phyloP scores from a whole-genome alignment of 176 grass and related monocot genomes.

The Avena sativa region DNA sequence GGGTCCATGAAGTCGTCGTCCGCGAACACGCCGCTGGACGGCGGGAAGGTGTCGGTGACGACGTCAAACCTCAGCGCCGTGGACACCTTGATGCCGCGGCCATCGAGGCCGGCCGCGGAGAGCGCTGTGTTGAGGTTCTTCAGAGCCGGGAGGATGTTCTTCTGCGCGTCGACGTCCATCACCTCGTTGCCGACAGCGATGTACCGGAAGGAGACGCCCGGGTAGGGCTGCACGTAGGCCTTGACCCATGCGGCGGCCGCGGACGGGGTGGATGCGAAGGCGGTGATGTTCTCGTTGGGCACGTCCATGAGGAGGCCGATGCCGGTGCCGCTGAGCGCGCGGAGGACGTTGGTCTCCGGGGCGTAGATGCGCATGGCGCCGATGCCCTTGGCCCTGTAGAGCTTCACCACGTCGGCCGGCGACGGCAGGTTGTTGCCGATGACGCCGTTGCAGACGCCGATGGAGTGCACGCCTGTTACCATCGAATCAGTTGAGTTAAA shows the following conservation, averaged over 20 bases:
- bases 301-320: slow-evolving; percentile 61
- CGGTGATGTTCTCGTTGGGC: slow-evolving; percentile 35
- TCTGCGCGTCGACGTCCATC: neutral
- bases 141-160: slow-evolving; percentile 70
- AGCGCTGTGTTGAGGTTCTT: slow-evolving; percentile 57
- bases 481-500: neutral
- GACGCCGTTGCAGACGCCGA: slow-evolving; percentile 80
- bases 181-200: slow-evolving; percentile 81
- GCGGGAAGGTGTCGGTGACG: slow-evolving; percentile 46
- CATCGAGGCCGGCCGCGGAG: slow-evolving; percentile 22
- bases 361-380: slow-evolving; percentile 60
- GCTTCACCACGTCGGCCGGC: slow-evolving; percentile 52
- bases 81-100: slow-evolving; percentile 57
- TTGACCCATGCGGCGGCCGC: slow-evolving; percentile 62
- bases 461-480: slow-evolving; percentile 38
- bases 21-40: slow-evolving; percentile 50
- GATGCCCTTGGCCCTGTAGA: slow-evolving; percentile 59
- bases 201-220: slow-evolving; percentile 56
- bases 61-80: slow-evolving; percentile 46
- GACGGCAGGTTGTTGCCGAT: slow-evolving; percentile 57
- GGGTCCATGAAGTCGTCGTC: slow-evolving; percentile 27
- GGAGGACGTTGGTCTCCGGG: slow-evolving; percentile 44
- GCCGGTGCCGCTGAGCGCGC: slow-evolving; percentile 46
- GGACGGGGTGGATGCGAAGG: slow-evolving; percentile 35
- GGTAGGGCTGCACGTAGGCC: slow-evolving; percentile 49